These are phyloP conservation scores for Zalerion maritima DNA, from an alignment of 495 filamentous ascomycete species.

Conservation along the genomic window DNA sequence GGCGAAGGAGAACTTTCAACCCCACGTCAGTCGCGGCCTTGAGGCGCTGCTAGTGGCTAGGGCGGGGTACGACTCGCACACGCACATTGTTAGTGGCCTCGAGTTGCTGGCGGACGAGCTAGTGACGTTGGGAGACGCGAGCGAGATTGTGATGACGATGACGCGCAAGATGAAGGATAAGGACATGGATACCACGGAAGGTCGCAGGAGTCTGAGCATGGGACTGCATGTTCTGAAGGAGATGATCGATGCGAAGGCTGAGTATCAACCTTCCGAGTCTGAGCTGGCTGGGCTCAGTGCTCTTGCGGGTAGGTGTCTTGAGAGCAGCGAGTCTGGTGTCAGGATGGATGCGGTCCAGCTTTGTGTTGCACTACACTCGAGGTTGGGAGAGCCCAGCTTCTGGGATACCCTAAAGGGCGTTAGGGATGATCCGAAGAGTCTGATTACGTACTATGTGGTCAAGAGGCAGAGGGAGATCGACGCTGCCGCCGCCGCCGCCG, in stretches of 20 bases:
- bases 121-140: conserved; percentile 33
- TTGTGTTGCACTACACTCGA: conserved; percentile 56
- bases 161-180: conserved; percentile 22
- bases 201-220: conserved; percentile 36
- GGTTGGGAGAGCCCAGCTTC: conserved; percentile 49
- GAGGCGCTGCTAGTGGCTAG: conserved; percentile 53
- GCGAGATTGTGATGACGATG: conserved; percentile 32
- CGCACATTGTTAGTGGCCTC: conserved; percentile 38
- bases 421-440: conserved; percentile 51
- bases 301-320: conserved; percentile 46
- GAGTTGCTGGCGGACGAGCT: conserved; percentile 39
- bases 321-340: conserved; percentile 61
- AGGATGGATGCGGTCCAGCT: conserved; percentile 64
- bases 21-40: conserved; percentile 49
- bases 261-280: conserved; percentile 24
- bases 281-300: conserved; percentile 34
- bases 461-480: conserved; percentile 39
- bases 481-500: too few species aligned
- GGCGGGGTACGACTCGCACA: conserved; percentile 39
- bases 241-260: conserved; percentile 27
- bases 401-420: conserved; percentile 49
- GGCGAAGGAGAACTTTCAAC: conserved; percentile 46
- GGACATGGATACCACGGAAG: conserved; percentile 21
- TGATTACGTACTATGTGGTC: conserved; percentile 75
- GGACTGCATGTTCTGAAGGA: conserved; percentile 44